Conservation (phyloP, 331 rosid species). For the Pyracantha coccinea region DNA sequence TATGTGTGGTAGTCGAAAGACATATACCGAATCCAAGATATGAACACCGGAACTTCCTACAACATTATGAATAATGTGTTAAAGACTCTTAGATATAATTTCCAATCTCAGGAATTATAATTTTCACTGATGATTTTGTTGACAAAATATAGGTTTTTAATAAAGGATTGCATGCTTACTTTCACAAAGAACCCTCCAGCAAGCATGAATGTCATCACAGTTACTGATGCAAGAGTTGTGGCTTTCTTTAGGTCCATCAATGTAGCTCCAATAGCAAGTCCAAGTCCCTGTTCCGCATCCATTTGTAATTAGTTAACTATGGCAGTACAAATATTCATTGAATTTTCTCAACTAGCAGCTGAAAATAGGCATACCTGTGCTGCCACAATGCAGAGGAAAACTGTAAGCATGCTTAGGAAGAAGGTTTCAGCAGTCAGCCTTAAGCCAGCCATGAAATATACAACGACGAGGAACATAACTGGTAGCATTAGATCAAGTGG, state of each 20-base stretch:
- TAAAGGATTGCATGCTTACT: constrained; percentile 27
- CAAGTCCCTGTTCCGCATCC: constrained; percentile 65
- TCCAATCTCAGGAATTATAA: background rate
- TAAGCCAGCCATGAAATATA: constrained; percentile 90
- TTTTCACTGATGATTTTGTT: background rate
- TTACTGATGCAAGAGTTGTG: constrained; percentile 90
- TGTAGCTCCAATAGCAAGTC: constrained; percentile 91
- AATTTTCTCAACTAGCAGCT: background rate
- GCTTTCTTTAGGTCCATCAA: constrained; percentile 90
- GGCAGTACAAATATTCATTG: background rate
- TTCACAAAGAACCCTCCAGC: constrained; percentile 97
- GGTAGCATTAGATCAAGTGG: constrained; percentile 85
- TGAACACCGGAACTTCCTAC: constrained; percentile 81
- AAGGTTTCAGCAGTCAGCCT: constrained; percentile 49
- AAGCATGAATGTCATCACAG: constrained; percentile 98
- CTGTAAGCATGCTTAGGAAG: constrained; percentile 64
- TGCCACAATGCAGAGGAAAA: constrained; percentile 92
- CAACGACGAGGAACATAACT: constrained; percentile 68
- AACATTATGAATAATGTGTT: background rate
- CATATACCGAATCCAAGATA: constrained; percentile 82
- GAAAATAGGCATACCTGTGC: constrained; percentile 59
- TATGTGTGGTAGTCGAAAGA: constrained; percentile 99
- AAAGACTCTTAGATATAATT: background rate
- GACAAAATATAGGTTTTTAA: background rate
- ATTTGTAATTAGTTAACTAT: background rate